Conservation (phyloP, 2,329 filamentous ascomycete genomes). For the Fusarium mexicanum region DNA sequence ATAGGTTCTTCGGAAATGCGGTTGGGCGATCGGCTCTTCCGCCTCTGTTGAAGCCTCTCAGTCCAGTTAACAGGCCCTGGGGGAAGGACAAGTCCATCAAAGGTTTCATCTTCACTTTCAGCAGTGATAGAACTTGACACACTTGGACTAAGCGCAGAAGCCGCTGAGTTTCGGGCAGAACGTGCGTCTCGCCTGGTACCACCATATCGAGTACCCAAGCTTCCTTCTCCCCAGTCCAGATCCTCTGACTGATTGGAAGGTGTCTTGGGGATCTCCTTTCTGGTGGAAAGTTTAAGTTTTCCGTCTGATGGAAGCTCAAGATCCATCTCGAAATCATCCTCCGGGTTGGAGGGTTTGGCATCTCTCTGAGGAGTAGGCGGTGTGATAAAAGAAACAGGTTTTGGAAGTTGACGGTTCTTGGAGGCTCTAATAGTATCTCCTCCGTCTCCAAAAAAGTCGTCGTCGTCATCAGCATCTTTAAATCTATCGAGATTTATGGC, state of each 20-base stretch:
- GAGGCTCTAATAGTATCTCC: conserved; percentile 74
- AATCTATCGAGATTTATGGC: conserved; percentile 71
- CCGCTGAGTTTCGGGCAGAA: conserved; percentile 85
- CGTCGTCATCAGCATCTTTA: conserved; percentile 69
- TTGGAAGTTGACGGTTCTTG: conserved; percentile 64
- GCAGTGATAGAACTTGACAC: conserved; percentile 89
- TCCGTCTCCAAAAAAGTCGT: conserved; percentile 71
- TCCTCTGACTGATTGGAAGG: conserved; percentile 74
- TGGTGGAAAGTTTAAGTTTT: conserved; percentile 71
- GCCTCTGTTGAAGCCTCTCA: conserved; percentile 78
- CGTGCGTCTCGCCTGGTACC: conserved; percentile 84
- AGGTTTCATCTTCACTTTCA: conserved; percentile 92
- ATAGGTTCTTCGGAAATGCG: conserved; percentile 54
- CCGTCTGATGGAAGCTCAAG: conserved; percentile 76
- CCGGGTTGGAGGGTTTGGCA: conserved; percentile 47
- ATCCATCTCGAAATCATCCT: conserved; percentile 78
- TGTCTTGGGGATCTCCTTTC: conserved; percentile 70
- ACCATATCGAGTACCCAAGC: conserved; percentile 87
- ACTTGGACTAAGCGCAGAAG: conserved; percentile 90
- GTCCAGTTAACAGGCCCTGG: conserved; percentile 84
- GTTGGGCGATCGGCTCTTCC: conserved; percentile 67
- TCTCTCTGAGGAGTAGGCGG: conserved; percentile 65
- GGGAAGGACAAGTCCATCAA: conserved; percentile 89
- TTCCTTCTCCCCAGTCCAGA: conserved; percentile 94
- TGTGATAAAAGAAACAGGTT: conserved; percentile 63